These are phyloP conservation scores for Thuidium tamariscinum DNA, from an alignment of 225 moss, liverwort and hornwort genomes.

Conservation along the genomic window DNA sequence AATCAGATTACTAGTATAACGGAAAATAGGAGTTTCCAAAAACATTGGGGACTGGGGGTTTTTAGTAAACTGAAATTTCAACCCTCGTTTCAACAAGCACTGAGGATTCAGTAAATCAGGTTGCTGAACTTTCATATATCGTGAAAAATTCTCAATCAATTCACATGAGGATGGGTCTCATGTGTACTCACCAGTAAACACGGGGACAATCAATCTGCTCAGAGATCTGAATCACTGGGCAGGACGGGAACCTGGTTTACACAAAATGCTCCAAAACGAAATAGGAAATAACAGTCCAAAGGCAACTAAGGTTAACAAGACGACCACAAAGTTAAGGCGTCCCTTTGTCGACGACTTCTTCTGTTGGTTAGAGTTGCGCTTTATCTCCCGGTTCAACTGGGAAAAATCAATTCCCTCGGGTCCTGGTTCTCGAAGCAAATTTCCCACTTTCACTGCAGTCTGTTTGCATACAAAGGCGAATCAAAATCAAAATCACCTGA, in stretches of 20 bases:
- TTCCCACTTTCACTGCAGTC: background rate
- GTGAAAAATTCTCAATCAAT: background rate
- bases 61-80: background rate
- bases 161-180: background rate
- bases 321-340: too few relatives aligned
- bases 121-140: background rate
- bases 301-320: background rate
- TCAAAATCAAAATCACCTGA: too few relatives aligned
- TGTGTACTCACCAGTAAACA: background rate
- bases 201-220: background rate
- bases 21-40: background rate
- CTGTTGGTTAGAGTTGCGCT: fast-evolving
- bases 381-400: background rate
- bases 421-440: background rate
- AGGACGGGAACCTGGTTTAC: background rate
- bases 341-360: background rate
- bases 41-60: background rate
- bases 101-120: background rate
- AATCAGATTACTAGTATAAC: background rate
- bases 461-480: background rate
- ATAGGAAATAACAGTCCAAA: background rate
- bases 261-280: background rate
- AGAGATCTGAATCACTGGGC: background rate
- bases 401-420: too few relatives aligned
- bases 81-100: background rate